A percentile compares a stretch with the other conserved stretches of the same genome.
Evolutionary conservation across 768 basidiomycete species (phyloP).

Genomic region (Russula brevipes): DNA sequence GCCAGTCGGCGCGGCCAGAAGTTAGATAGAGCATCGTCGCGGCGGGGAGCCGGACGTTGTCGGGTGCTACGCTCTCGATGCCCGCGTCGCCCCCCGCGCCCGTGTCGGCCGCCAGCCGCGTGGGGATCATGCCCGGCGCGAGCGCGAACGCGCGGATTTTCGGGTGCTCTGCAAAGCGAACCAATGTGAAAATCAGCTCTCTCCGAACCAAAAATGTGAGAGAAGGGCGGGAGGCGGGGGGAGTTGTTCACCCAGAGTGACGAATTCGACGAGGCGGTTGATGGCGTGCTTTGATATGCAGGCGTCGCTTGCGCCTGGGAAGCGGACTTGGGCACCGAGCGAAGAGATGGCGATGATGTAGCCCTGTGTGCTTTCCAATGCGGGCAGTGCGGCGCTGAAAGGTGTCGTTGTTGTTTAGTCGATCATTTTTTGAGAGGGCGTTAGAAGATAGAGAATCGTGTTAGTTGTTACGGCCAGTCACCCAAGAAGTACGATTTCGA

Average conservation of each 20-base stretch:
- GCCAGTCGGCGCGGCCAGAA: slow-evolving; percentile 9
- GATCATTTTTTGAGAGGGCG: too few species aligned
- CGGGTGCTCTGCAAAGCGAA: slow-evolving; percentile 5
- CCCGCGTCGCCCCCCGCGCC: not conserved
- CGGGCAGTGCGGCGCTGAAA: not conserved
- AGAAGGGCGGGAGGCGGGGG: not conserved
- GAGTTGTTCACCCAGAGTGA: not conserved
- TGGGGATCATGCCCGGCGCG: slow-evolving; percentile 3
- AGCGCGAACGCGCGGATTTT: slow-evolving; percentile 3
- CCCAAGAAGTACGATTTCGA: too few species aligned
- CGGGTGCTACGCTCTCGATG: not conserved
- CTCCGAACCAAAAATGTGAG: not conserved
- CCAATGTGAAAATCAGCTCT: not conserved
- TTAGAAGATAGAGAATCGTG: too few species aligned
- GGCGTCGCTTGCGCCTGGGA: slow-evolving; percentile 8
- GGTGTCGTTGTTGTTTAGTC: too few species aligned
- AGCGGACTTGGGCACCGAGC: not conserved
- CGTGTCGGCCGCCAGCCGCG: not conserved
- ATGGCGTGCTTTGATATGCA: slow-evolving; percentile 2
- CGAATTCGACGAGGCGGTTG: slow-evolving; percentile 15
- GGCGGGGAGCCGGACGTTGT: slow-evolving; percentile 1
- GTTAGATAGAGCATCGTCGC: slow-evolving; percentile 11
- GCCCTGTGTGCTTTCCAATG: not conserved
- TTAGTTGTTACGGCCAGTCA: too few species aligned
- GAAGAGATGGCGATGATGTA: slow-evolving; percentile 3